Evolutionary conservation across 1,139 yeast genomes (phyloP), one percentile per base, ranked within the genome.

Genomic region (Hyphopichia burtonii): DNA sequence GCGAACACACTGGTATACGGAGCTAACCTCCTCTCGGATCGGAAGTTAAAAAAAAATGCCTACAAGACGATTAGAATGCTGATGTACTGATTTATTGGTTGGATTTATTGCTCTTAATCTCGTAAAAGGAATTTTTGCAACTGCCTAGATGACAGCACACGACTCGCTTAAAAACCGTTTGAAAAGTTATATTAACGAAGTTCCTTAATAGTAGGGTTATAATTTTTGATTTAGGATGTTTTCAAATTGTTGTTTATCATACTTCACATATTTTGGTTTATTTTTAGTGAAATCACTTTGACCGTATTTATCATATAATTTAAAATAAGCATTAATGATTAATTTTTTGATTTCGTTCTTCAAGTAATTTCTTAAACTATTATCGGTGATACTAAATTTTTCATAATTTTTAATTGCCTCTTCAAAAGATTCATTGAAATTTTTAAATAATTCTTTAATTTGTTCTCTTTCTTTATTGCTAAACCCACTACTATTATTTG

Each of bases 381-480:
- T 76, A 56, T 90, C 96, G 11, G 83, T 76, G 37, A 89, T 75
- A 47, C 78, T 76, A 62, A 82, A 82, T 49, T 74, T 71, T 56
- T 81, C 82, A 59, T 87, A 83, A 44, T 77, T 76, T 39, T 75
- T 72, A 19, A 86, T 73, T 36, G 93, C 77, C 40, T 79, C 84
- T 46, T 89, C 96, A 57, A 89, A 86, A 41, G 91, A 88, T 25
- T 82, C 81, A 55, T 93, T 91, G 66, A 93, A 91, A 43, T 71
- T 79, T 51, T 77, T 79, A 68, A 90, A 91, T 56, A 88, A 82
- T 46, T 93, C 97, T 57, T 93, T 94, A 44, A 91, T 81, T 43
- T 77, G 80, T 41, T 90, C 97, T 48, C 82, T 81, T 50, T 91
- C 96, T 56, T 90, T 91, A 30, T 79, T 75, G 3, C 82, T 65